Evolutionary conservation across 176 grass and related monocot genomes (phyloP).

Genomic region (Echinochloa phyllopogon): DNA sequence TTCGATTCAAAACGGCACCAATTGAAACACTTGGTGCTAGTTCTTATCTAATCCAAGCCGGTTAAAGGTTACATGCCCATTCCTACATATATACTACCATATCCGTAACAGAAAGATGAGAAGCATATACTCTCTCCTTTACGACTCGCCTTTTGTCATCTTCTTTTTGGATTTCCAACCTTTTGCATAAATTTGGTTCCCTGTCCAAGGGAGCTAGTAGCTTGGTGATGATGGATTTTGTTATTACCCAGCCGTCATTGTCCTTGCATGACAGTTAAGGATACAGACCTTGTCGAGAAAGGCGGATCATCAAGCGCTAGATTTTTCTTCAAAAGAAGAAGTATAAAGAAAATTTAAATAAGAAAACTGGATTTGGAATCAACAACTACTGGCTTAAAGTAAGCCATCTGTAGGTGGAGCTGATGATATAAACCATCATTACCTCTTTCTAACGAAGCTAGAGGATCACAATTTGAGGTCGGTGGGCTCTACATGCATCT

Average conservation of each 20-base stretch:
- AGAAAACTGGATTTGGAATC: background rate
- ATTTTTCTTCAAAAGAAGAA: constrained; percentile 1
- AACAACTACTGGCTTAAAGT: background rate
- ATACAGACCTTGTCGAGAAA: constrained; percentile 4
- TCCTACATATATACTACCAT: constrained; percentile 41
- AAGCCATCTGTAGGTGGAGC: background rate
- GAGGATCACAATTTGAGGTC: background rate
- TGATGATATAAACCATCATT: constrained; percentile 20
- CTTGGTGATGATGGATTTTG: constrained; percentile 23
- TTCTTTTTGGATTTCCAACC: constrained; percentile 14
- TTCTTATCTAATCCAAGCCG: constrained; percentile 32
- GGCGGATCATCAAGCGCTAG: background rate
- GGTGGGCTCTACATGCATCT: constrained; percentile 10
- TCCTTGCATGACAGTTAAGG: constrained; percentile 14
- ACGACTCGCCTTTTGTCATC: background rate
- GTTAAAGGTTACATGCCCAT: constrained; percentile 25
- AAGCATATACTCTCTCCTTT: constrained; percentile 26
- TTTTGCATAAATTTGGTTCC: background rate
- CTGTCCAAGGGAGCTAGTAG: constrained; percentile 1
- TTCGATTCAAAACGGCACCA: constrained; percentile 19
- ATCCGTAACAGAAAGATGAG: constrained; percentile 26
- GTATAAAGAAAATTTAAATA: too few relatives aligned
- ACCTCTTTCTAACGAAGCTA: constrained; percentile 30
- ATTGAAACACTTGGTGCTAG: constrained; percentile 31
- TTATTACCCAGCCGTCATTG: constrained; percentile 14